A percentile compares a stretch with the other conserved stretches of the same genome.
Evolutionary conservation across 352 stramenopile genomes (phyloP).

Genomic region (Phytophthora niederhauseri): DNA sequence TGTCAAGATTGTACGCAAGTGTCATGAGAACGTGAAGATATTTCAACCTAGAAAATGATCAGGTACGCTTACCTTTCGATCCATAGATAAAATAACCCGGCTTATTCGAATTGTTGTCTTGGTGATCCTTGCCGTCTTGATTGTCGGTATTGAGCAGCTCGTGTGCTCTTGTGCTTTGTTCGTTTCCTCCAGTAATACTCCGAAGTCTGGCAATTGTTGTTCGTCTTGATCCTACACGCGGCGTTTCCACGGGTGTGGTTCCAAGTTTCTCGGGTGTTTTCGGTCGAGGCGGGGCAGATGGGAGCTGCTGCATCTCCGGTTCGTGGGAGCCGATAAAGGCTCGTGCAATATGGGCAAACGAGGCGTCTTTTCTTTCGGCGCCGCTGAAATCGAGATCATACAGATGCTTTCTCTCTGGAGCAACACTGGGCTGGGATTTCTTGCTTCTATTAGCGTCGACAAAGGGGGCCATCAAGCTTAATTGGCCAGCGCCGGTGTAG

Average conservation of each 20-base stretch:
- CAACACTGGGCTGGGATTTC: constrained; percentile 5
- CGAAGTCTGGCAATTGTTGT: constrained; percentile 30
- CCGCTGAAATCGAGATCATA: constrained; percentile 37
- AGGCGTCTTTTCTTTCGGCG: constrained; percentile 17
- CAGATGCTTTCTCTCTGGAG: constrained; percentile 29
- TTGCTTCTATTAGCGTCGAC: constrained; percentile 37
- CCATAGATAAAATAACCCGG: constrained; percentile 22
- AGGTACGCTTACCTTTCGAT: constrained; percentile 13
- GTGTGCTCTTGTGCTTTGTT: constrained; percentile 20
- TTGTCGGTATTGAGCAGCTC: constrained; percentile 9
- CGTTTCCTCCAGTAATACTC: constrained; percentile 18
- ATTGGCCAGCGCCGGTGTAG: constrained; percentile 36
- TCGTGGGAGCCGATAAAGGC: constrained; percentile 4
- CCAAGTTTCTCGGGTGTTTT: constrained; percentile 11
- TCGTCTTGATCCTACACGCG: constrained; percentile 15
- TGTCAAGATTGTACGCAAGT: not conserved
- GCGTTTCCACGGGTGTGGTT: not conserved
- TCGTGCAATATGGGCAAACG: constrained; percentile 16
- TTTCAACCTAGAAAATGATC: not conserved
- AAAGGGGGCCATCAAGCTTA: constrained; percentile 54
- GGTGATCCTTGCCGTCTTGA: constrained; percentile 6
- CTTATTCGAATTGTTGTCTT: constrained; percentile 12
- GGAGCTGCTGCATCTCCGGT: not conserved
- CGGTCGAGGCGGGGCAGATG: not conserved
- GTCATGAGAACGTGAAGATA: constrained; percentile 3